Conservation (phyloP, 441 rosid species). For the Erysimum cheiri region DNA sequence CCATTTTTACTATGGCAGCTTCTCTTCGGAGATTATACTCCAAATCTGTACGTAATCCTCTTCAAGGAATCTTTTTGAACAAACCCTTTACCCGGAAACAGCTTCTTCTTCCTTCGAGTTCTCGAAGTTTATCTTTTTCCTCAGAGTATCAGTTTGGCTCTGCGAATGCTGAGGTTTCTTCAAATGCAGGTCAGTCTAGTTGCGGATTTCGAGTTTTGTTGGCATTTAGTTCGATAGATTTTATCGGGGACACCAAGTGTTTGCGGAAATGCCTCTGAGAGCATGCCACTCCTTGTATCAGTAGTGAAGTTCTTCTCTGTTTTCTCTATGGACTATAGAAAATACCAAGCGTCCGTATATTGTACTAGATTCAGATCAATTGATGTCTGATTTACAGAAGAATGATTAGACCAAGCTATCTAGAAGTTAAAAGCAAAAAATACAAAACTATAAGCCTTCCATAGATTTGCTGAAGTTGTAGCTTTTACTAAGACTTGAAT, state of each 20-base stretch:
- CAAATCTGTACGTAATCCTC: background rate
- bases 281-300: background rate
- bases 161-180: background rate
- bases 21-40: background rate
- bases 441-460: background rate
- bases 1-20: constrained; percentile 14
- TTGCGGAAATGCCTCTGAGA: constrained; percentile 27
- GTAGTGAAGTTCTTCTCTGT: background rate
- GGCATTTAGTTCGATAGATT: background rate
- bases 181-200: constrained; percentile 10
- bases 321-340: background rate
- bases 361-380: background rate
- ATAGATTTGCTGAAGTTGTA: background rate
- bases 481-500: background rate
- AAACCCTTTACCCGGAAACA: constrained; percentile 11
- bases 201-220: background rate
- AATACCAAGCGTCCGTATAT: background rate
- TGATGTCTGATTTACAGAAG: background rate
- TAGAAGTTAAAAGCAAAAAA: background rate
- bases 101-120: background rate
- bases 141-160: constrained; percentile 2
- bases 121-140: constrained; percentile 2
- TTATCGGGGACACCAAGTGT: constrained; percentile 4
- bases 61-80: constrained; percentile 9
- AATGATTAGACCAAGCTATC: constrained; percentile 1